Conservation (phyloP, 306 rosid genomes). For the Prunus mira region DNA sequence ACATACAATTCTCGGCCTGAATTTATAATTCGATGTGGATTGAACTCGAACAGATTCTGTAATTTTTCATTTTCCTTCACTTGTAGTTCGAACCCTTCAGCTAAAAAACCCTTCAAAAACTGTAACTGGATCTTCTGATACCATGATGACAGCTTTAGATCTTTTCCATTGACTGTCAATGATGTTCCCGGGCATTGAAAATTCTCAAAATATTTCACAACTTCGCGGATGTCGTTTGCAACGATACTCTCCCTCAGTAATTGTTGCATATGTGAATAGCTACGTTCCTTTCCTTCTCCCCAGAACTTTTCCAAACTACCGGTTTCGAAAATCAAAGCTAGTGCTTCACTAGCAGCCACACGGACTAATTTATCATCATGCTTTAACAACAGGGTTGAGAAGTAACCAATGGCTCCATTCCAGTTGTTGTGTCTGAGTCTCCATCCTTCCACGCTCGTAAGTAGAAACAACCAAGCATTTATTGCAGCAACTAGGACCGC, state of each 20-base stretch:
- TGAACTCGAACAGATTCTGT: constrained; percentile 14
- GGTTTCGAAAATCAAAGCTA: constrained; percentile 25
- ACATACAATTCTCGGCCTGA: constrained; percentile 14
- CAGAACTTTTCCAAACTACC: constrained; percentile 25
- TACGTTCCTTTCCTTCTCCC: neutral
- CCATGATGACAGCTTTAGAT: constrained; percentile 21
- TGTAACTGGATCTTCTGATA: constrained; percentile 19
- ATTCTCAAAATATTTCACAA: constrained; percentile 5
- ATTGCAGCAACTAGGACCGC: too few species aligned
- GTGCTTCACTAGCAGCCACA: constrained; percentile 21
- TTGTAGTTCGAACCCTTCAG: neutral
- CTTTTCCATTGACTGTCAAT: constrained; percentile 1
- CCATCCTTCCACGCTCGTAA: too few species aligned
- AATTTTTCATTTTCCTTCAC: constrained; percentile 25
- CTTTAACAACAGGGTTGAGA: constrained; percentile 14
- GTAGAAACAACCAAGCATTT: too few species aligned
- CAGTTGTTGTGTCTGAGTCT: too few species aligned
- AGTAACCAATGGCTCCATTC: constrained; percentile 21
- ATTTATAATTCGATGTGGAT: neutral
- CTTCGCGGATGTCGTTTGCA: neutral
- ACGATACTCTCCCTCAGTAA: neutral
- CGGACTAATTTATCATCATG: constrained; percentile 10
- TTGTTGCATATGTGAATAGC: neutral
- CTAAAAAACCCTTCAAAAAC: constrained; percentile 9
- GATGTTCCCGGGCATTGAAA: constrained; percentile 10